Base-by-base conservation (phyloP, 345 rosid species). In the Eucalyptus curtisii region DNA sequence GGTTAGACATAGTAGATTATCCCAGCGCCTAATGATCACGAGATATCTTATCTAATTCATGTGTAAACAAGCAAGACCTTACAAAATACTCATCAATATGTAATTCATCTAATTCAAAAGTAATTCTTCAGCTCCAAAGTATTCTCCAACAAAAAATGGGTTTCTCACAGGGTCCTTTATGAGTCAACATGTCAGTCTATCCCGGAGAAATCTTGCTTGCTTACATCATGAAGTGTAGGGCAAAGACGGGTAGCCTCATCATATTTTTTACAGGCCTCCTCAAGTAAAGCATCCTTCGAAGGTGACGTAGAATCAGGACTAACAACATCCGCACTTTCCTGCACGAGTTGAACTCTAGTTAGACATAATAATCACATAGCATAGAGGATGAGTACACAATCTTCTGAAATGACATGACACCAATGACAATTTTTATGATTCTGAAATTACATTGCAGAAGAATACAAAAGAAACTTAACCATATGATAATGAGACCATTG, bases 261-360 rank as follows among this genome's bases (percentile, higher is more conserved):
- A 87, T 98, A 97, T 92, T 97, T 98, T 91, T 95, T 96, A 90
- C 99, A 96, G 92, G 99, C 99, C 92, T 97, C 99, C 94, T 97
- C 99, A 30, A 95, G 99, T 94, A 96, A 92, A 88, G 95, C 96
- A 93, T 98, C 99, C 93, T 97, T 97, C 49, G 99, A 97, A 88
- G 99, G 99, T 79, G 99, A 94, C 85, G 97, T 95, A 89, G 98
- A 98, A 91, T 98, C 98, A 86, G 95, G 90, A 89, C 96, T 91
- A 86, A 98, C 99, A 90, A 96, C 97, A 89, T 98, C 98, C 11
- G 99, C 99, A 92, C 99, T 98, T 92, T 98, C 99, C 99, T 98
- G 96, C 92, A 90, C 66, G 15, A 76, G 88, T 66, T 91, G 90
- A 87, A 90, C 53, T 86, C 80, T 49, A 6, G 30, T 45, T 49